Base-by-base conservation (phyloP, 768 basidiomycete genomes). In the Tulasnella sp. region DNA sequence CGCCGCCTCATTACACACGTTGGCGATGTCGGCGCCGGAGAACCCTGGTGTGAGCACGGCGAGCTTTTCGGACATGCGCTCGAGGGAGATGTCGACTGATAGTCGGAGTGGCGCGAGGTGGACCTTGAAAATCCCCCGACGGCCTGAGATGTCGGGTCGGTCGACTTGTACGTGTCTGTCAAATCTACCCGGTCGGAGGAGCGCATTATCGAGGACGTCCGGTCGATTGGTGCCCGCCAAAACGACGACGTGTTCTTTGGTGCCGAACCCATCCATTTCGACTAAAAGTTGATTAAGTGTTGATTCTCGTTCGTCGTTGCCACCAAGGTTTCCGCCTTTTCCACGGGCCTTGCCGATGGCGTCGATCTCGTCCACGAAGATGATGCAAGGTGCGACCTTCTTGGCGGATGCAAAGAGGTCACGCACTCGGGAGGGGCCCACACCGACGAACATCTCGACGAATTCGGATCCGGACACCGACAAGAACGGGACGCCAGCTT, bases 381-480 rank as follows among this genome's bases (percentile, higher is more conserved):
- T 89, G 76, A 99, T 99, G 69, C 91, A 93, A 0, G 96, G 96
- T 0, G 96, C 92, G 68, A 96, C 82, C 77, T 97, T 97, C 80
- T 89, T 92, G 49, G 96, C 96, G 3, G 87, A 92, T 31, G 92
- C 87, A 71, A 99, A 99, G 44, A 99, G 82, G 72, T 99, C 96
- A 49, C 96, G 84, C 10, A 99, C 96, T 63, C 96, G 83, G 2
- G 92, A 93, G 2, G 96, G 92, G 60, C 96, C 96, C 53, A 98
- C 96, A 72, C 96, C 96, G 65, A 99, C 96, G 69, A 98, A 99
- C 93, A 98, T 97, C 74, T 99, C 96, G 62, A 99, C 92, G 69
- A 99, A 98, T 69, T 99, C 96, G 44, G 94, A 98, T 52, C 96
- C 96, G 49, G 94, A 97, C 43, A 98, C 96, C 22, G 92, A 94